Conservation (phyloP, 805 yeast genomes). For the Metschnikowia matae region DNA sequence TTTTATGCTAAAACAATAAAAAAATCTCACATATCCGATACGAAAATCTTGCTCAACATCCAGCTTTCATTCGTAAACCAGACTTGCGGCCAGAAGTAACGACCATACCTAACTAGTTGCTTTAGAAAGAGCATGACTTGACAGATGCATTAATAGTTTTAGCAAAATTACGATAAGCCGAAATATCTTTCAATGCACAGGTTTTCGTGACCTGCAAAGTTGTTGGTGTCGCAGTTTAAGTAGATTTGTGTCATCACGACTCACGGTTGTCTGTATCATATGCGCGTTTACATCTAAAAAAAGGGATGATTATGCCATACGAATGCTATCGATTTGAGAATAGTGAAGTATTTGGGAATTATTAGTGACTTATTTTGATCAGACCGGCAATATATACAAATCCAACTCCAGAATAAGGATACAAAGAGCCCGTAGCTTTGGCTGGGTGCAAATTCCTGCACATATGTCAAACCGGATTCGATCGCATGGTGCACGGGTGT, state of each 20-base stretch:
- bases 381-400: too few relatives aligned
- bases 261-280: too few relatives aligned
- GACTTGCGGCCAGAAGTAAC: not conserved
- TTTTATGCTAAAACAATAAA: not conserved
- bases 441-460: conserved; percentile 1
- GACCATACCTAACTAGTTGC: not conserved
- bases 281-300: too few relatives aligned
- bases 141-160: not conserved
- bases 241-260: too few relatives aligned
- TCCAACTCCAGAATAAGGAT: too few relatives aligned
- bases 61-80: not conserved
- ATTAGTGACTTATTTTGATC: too few relatives aligned
- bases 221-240: not conserved
- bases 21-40: not conserved
- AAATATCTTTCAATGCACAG: not conserved
- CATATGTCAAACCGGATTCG: not conserved
- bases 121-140: not conserved
- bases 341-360: too few relatives aligned
- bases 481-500: not conserved
- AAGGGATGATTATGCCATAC: too few relatives aligned
- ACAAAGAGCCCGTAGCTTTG: too few relatives aligned
- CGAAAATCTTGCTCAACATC: not conserved
- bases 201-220: not conserved
- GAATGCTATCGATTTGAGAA: too few relatives aligned
- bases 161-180: not conserved